Evolutionary conservation across 768 basidiomycete species (phyloP), one percentile per base, ranked within the genome.

Genomic region (Amanita molliuscula): DNA sequence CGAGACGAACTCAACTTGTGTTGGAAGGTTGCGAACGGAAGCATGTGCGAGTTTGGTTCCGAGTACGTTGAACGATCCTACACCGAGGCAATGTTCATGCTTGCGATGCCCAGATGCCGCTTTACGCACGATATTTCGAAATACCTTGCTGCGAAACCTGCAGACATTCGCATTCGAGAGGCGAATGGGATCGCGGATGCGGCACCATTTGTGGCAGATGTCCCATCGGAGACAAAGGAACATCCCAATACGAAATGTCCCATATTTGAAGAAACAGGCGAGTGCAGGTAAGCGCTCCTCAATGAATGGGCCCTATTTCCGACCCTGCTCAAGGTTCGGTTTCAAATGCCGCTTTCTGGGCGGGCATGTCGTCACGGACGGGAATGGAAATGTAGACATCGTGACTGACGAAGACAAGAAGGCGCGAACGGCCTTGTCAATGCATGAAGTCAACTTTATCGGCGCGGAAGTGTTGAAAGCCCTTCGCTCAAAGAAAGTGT

Each of bases 301-400:
- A 15, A 34, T 13, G 16, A 9, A 49, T 6, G 37, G 8, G 26
- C 16, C 10, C 16, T 4, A 6, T 31, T 26, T 34, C 35, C 11
- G 25, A 16, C 23, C 6, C 20, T 16, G n/a, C 50, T 18, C 43
- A 50, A 77, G 73, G 47, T 80, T 78, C 57, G 96, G 93, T 9
- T 82, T 88, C 64, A 90, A 92, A 63, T 99, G 96, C 62, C 81
- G 96, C 2, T 96, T 87, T 65, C 75, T 96, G 4, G 84, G 85
- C 10, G 82, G 78, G 3, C 95, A 99, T 63, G 67, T 84, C 9
- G 65, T 60, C 15, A 65, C 67, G 31, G 69, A 74, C 28, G 72
- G 71, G 13, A 65, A 68, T 11, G 80, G 77, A 1, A 54, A 64
- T 2, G 56, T 77, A 13, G 62, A 63, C 21, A 59, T 84, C 1